Base-by-base conservation (phyloP, 768 basidiomycete genomes). In the Cytidiella melzeri region DNA sequence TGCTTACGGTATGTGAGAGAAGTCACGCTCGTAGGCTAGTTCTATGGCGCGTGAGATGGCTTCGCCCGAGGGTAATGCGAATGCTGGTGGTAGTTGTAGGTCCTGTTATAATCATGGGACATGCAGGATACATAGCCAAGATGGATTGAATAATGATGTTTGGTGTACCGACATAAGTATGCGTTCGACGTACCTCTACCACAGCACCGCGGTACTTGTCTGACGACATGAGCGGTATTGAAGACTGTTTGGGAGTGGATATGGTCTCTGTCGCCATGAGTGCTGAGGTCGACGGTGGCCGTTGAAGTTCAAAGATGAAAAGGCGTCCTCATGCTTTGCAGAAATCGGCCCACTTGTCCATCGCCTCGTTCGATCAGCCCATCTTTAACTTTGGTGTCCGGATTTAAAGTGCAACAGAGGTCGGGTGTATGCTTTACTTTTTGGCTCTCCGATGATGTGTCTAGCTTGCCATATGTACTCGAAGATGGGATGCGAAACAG, bases 11-110 rank as follows among this genome's bases (percentile, higher is more conserved):
- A 95, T 84, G 58, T 94, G 84, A 15, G 92, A 92, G 67, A 94
- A 96, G 63, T 96, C 93, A 27, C 92, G 81, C 56, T 96, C 93
- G 58, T 93, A 95, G 0, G 92, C 93, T 21, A 87, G 76, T 57
- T 91, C 90, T 24, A 95, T 79, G 1, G 89, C 92, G 20, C 77
- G 74, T 7, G 79, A 75, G 50, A 94, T 81, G 18, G 79, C 74
- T 59, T 90, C 90, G 50, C 75, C 73, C 10, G 74, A 69, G 6
- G 86, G 84, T 3, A 95, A 73, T 13, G 85, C 79, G 64, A 94
- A 94, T 0, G 92, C 93, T 7, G 93, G 93, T 0, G 91, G 84
- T 1, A 90, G 67, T 73, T 90, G 87, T 4, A 89, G 73, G 65
- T 87, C 86, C 83, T 85, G 55, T n/a, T 42, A 45, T 5, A 38